These are phyloP conservation scores for Zygoascus sp. DNA, from an alignment of 1,139 yeast genomes.

Conservation along the genomic window DNA sequence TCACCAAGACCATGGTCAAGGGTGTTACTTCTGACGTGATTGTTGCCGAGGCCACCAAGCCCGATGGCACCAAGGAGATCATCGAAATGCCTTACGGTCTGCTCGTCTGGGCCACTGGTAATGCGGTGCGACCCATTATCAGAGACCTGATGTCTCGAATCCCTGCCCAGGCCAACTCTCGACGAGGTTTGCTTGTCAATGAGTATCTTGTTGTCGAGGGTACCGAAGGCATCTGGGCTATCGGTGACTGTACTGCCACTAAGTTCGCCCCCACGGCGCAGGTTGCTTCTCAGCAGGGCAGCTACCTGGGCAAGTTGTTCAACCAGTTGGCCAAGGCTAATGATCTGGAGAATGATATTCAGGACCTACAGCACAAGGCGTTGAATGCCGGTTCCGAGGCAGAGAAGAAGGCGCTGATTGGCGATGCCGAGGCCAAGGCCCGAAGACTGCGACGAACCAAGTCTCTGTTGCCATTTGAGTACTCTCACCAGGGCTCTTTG, in stretches of 20 bases:
- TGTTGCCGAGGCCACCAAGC: slow-evolving; percentile 64
- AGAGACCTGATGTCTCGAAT: slow-evolving; percentile 62
- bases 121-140: slow-evolving; percentile 78
- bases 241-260: slow-evolving; percentile 91
- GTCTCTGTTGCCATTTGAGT: slow-evolving; percentile 70
- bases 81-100: slow-evolving; percentile 81
- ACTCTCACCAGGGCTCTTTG: slow-evolving; percentile 59
- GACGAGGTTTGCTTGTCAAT: slow-evolving; percentile 84
- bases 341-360: slow-evolving; percentile 46
- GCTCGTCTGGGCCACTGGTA: slow-evolving; percentile 97
- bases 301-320: slow-evolving; percentile 69
- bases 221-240: slow-evolving; percentile 74
- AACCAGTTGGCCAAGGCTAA: slow-evolving; percentile 66
- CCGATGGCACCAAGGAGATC: slow-evolving; percentile 56
- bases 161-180: slow-evolving; percentile 79
- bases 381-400: slow-evolving; percentile 33
- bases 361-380: slow-evolving; percentile 39
- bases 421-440: slow-evolving; percentile 37
- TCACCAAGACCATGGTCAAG: slow-evolving; percentile 83
- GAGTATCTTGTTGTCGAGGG: slow-evolving; percentile 83
- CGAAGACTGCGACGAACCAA: slow-evolving; percentile 45
- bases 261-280: slow-evolving; percentile 95
- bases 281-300: slow-evolving; percentile 94
- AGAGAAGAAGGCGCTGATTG: slow-evolving; percentile 34
- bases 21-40: slow-evolving; percentile 67